Conservation (phyloP, 257 asterid species). For the Ilex asprella region DNA sequence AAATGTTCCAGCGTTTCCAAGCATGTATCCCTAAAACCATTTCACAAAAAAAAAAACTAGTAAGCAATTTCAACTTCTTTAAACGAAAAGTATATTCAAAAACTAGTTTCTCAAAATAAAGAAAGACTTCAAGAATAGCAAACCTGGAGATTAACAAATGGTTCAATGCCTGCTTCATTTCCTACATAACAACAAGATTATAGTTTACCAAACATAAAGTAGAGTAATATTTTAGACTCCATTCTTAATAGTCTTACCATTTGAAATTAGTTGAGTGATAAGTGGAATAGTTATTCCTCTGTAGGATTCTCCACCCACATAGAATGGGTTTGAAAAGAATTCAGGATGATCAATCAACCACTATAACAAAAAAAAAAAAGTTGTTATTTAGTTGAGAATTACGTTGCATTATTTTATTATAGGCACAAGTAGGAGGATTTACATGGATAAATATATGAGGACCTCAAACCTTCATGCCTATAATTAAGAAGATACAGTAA, state of each 20-base stretch:
- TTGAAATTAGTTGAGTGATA: constrained; percentile 21
- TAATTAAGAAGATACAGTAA: no score
- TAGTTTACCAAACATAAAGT: no score
- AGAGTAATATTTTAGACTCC: no score
- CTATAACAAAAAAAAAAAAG: constrained; percentile 12
- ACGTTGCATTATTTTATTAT: no score
- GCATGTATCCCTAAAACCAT: constrained; percentile 35
- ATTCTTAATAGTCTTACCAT: constrained; percentile 19
- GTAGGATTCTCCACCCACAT: constrained; percentile 37
- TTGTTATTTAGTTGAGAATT: no score
- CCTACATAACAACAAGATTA: constrained; percentile 19
- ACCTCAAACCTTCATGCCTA: no score
- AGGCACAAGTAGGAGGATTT: no score
- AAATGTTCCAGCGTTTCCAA: constrained; percentile 34
- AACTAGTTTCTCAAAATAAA: no score
- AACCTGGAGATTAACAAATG: constrained; percentile 29
- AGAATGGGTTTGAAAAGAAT: constrained; percentile 25
- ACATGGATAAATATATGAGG: no score
- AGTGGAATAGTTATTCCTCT: constrained; percentile 30
- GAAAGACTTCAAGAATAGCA: neutral
- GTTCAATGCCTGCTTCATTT: constrained; percentile 25
- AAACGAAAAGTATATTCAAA: no score
- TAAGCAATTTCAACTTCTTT: neutral
- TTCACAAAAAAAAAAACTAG: neutral
- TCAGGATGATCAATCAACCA: constrained; percentile 33